Evolutionary conservation across 257 asterid species (phyloP), one percentile per base, ranked within the genome.

Genomic region (Capsicum rhomboideum): DNA sequence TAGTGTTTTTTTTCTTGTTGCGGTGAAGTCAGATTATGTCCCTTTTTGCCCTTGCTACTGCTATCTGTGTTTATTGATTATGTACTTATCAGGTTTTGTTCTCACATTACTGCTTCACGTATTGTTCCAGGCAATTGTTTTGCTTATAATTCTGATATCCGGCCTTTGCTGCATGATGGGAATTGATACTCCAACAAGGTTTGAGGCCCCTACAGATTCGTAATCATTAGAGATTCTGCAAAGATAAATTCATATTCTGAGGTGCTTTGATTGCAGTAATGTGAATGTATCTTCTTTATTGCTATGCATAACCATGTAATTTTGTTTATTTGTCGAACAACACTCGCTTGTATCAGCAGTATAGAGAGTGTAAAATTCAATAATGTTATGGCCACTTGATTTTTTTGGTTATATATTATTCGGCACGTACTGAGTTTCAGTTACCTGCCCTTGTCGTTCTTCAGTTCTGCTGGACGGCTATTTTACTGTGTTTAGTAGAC

Each of bases 91-190:
- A 80, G 59, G 54, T 20, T 82, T 46, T 56, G 49, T 54, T 21
- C 82, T 80, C 67, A 72, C 53, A 29, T 80, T 17, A 54, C 21
- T 72, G 83, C 56, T 31, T 21, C 55, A 59, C 80, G 37, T 80
- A 66, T 64, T 80, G 63, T 89, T 90, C 84, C 96, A 97, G 99
- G 99, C 94, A 31, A 74, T 97, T 82, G 98, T 95, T 68, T 87
- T 97, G 87, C 96, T 97, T 78, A 82, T 97, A 85, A 97, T 97
- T 86, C 88, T 97, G 89, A 89, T 97, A 86, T 93, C 99, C 4
- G 99, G 99, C 66, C 97, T 97, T 85, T 95, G 99, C 92, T 97
- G 99, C 90, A 97, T 97, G 98, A 90, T 90, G 90, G 98, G 98
- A 84, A 97, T 95, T 59, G 99, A 97, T 89, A 97, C 99, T 79